phyloP scores from a whole-genome alignment of 2,329 filamentous ascomycete genomes.

The Fusarium nodosum region DNA sequence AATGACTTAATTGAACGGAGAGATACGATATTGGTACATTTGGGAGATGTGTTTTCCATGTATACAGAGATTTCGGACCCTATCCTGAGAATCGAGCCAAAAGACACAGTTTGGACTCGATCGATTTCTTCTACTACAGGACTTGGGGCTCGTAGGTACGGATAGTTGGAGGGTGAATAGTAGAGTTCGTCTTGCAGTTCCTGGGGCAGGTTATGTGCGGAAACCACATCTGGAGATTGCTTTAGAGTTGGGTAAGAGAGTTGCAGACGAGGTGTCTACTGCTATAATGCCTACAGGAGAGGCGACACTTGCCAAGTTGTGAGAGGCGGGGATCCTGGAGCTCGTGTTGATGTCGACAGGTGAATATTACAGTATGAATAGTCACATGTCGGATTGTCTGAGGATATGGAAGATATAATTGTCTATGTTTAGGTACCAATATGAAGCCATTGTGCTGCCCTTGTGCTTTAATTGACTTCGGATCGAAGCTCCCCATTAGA shows the following conservation, averaged over 20 bases:
- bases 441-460: background rate
- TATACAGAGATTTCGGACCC: background rate
- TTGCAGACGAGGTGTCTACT: background rate
- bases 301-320: background rate
- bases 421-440: background rate
- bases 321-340: background rate
- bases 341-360: background rate
- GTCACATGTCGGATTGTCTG: background rate
- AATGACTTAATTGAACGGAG: background rate
- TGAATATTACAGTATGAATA: too few relatives aligned
- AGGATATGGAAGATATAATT: background rate
- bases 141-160: too few relatives aligned
- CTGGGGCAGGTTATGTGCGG: background rate
- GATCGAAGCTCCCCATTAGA: slow-evolving; percentile 46
- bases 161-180: background rate
- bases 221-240: background rate
- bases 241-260: background rate
- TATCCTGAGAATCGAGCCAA: background rate
- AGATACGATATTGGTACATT: background rate
- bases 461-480: slow-evolving; percentile 16
- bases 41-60: background rate
- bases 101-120: too few relatives aligned
- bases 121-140: background rate
- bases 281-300: background rate
- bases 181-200: background rate